Conservation (phyloP, 768 basidiomycete species). For the Gelatoporia subvermispora region DNA sequence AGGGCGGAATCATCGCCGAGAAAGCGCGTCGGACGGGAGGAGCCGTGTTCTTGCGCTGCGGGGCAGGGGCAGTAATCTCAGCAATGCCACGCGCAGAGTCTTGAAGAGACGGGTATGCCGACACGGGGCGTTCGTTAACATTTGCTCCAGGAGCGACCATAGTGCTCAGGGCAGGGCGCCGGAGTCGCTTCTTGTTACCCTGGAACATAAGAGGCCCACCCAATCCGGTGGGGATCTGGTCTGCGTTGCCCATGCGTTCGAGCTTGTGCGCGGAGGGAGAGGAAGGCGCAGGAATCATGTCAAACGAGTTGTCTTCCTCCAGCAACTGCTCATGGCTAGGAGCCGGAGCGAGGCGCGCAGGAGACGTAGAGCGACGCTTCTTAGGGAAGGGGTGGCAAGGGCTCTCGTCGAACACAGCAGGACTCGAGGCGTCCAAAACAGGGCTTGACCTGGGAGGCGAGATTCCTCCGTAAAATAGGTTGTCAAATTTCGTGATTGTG, state of each 20-base stretch:
- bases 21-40: conserved; percentile 67
- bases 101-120: conserved; percentile 25
- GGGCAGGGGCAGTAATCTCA: background rate
- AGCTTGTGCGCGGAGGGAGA: conserved; percentile 46
- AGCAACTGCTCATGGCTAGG: conserved; percentile 9
- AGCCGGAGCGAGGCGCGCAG: conserved; percentile 9
- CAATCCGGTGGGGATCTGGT: conserved; percentile 49
- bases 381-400: conserved; percentile 30
- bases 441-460: conserved; percentile 33
- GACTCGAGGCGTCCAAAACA: conserved; percentile 13
- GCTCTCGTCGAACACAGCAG: conserved; percentile 35
- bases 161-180: conserved; percentile 66
- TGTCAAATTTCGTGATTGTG: conserved; percentile 48
- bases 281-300: conserved; percentile 44
- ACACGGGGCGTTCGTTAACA: conserved; percentile 8
- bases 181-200: conserved; percentile 48
- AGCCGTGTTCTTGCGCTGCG: conserved; percentile 21
- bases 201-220: conserved; percentile 45
- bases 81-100: conserved; percentile 37
- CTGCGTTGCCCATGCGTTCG: conserved; percentile 38
- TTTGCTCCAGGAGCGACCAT: conserved; percentile 45
- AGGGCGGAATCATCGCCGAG: conserved; percentile 59
- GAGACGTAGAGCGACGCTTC: conserved; percentile 31
- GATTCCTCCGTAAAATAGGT: conserved; percentile 54
- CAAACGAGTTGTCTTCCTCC: conserved; percentile 8